Percentiles rank a stretch among this genome's conserved stretches.
These are phyloP conservation scores for Neostapfia colusana DNA, from an alignment of 176 grass and related monocot species.

Conservation along the genomic window DNA sequence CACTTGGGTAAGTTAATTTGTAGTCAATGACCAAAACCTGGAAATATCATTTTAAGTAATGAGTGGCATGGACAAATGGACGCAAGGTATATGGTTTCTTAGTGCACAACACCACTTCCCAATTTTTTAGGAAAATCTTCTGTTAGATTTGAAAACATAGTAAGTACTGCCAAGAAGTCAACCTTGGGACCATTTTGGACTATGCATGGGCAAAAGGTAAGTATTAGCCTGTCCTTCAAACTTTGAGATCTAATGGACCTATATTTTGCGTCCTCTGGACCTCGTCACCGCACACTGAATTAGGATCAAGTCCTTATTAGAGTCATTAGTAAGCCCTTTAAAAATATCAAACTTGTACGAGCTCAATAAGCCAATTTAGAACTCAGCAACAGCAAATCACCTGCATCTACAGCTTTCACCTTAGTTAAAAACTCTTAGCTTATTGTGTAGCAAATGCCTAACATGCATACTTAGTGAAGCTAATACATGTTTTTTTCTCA, in stretches of 20 bases:
- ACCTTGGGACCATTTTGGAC: background rate
- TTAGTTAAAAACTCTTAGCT: background rate
- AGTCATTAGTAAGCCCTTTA: background rate
- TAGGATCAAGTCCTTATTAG: too few relatives aligned
- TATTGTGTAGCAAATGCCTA: too few relatives aligned
- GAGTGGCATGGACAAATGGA: background rate
- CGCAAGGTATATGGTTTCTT: background rate
- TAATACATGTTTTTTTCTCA: too few relatives aligned
- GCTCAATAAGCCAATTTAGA: background rate
- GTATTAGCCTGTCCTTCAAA: too few relatives aligned
- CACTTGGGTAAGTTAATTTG: conserved; percentile 84
- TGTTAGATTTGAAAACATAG: background rate
- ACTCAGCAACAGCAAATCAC: too few relatives aligned
- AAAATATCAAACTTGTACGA: background rate
- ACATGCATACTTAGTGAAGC: too few relatives aligned
- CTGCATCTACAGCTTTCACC: background rate
- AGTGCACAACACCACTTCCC: background rate
- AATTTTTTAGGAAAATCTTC: background rate
- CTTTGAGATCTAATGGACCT: background rate
- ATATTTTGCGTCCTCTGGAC: background rate
- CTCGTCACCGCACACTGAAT: too few relatives aligned
- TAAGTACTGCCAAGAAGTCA: background rate
- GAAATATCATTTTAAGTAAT: conserved; percentile 25
- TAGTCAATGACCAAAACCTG: conserved; percentile 91
- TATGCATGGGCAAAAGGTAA: background rate